Base-by-base conservation (phyloP, 495 filamentous ascomycete genomes). In the Astrothelium macrocarpum region DNA sequence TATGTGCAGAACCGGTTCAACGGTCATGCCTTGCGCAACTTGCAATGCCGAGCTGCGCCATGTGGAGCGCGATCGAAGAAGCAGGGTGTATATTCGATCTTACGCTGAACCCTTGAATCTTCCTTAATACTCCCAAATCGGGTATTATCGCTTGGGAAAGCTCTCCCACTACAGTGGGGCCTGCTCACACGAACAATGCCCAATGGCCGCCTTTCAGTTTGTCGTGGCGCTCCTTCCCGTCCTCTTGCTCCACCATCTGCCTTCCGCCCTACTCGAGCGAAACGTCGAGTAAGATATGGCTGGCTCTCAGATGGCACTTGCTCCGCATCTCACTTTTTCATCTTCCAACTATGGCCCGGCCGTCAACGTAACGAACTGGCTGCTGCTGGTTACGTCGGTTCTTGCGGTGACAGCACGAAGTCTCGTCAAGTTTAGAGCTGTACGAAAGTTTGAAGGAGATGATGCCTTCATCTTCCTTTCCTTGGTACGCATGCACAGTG, bases 271-370 rank as follows among this genome's bases (percentile, higher is more conserved):
- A 49, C 43, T 49, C 43, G 43, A 11, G 43, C 43, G 43, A 11
- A 20, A 10, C 43, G 9, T 49, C n/a, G 43, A 10, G 43, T 49
- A 14, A 49, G 43, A 9, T 49, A 49, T 49, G 43, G 43, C 43
- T 49, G 43, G 18, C 23, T 49, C 43, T 49, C 43, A 49, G 43
- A 20, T 49, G 43, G 12, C 43, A 9, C 11, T 49, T n/a, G 43
- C 43, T 49, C 43, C 43, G 43, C 43, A 49, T 11, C 43, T 49
- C 11, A 49, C 7, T n/a, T 49, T 49, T 20, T 49, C n/a, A 49
- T 49, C 43, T 49, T 49, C 43, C 18, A 49, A 49, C 43, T 49
- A 49, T 49, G n/a, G 43, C 43, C 43, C 43, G n/a, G 43, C n/a
- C 23, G 43, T 49, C 43, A 49, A 20, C 43, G 43, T 49, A 49